A percentile compares a stretch with the other conserved stretches of the same genome.
Evolutionary conservation across 805 yeast species (phyloP).

Genomic region (Kazachstania africana): DNA sequence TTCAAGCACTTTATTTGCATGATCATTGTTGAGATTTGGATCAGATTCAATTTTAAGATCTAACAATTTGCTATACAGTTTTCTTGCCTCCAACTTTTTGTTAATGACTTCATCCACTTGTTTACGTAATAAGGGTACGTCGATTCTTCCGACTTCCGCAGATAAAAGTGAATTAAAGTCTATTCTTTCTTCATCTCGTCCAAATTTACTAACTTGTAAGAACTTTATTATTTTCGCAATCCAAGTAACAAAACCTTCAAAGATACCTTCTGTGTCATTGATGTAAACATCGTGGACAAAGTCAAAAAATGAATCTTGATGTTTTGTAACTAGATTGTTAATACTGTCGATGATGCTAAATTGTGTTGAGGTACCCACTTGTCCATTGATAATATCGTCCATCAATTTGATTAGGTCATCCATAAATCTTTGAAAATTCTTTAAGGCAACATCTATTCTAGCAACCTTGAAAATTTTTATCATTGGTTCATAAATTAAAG

Average conservation of each 20-base stretch:
- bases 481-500: slow-evolving; percentile 65
- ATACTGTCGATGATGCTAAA: slow-evolving; percentile 48
- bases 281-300: slow-evolving; percentile 74
- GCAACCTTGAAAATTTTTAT: slow-evolving; percentile 58
- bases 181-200: slow-evolving; percentile 30
- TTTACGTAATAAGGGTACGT: slow-evolving; percentile 20
- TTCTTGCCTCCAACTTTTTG: slow-evolving; percentile 27
- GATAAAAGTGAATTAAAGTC: slow-evolving; percentile 32
- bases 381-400: slow-evolving; percentile 36
- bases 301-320: slow-evolving; percentile 58
- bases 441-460: slow-evolving; percentile 51
- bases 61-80: slow-evolving; percentile 18
- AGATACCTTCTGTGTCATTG: slow-evolving; percentile 63
- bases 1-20: slow-evolving; percentile 23
- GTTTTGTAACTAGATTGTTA: slow-evolving; percentile 53
- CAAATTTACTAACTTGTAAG: slow-evolving; percentile 47
- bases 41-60: slow-evolving; percentile 16
- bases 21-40: slow-evolving; percentile 3
- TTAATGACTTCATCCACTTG: slow-evolving; percentile 32
- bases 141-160: slow-evolving; percentile 11
- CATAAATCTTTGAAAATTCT: slow-evolving; percentile 53
- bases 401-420: slow-evolving; percentile 51
- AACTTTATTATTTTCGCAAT: slow-evolving; percentile 52
- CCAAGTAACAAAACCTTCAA: slow-evolving; percentile 67
- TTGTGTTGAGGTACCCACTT: slow-evolving; percentile 39